Evolutionary conservation across 441 rosid species (phyloP).

Genomic region (Populus tomentosa): DNA sequence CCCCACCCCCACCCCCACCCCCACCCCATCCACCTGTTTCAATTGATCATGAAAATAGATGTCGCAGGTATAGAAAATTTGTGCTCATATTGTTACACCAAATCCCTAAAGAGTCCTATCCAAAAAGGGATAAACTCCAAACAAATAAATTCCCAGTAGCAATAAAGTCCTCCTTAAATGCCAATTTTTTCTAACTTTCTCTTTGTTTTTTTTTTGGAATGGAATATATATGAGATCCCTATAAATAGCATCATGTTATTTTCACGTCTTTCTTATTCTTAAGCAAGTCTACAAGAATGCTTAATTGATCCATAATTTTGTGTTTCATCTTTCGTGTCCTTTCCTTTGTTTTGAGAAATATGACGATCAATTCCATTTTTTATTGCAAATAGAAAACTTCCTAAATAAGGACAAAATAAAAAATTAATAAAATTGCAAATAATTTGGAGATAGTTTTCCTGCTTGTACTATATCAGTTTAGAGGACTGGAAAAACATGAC

Average conservation of each 20-base stretch:
- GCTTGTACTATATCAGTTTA: not conserved
- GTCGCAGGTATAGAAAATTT: not conserved
- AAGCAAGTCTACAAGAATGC: not conserved
- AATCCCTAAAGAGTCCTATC: not conserved
- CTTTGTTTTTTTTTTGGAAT: no score
- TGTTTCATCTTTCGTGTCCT: not conserved
- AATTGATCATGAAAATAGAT: not conserved
- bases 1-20: not conserved
- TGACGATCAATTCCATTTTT: not conserved
- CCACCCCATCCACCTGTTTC: not conserved
- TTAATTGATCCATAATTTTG: not conserved
- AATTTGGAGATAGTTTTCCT: not conserved
- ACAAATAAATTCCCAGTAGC: not conserved
- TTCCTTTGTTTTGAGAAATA: not conserved
- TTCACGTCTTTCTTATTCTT: not conserved
- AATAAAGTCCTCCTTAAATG: not conserved
- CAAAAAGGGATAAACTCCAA: not conserved
- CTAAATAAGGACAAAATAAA: not conserved
- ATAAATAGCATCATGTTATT: no score
- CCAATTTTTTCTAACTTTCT: not conserved
- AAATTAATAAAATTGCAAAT: not conserved
- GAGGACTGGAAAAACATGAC: not conserved
- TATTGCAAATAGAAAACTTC: not conserved
- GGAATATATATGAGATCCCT: not conserved
- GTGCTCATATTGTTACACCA: not conserved